Evolutionary conservation across 768 basidiomycete species (phyloP), one percentile per base, ranked within the genome.

Genomic region (Ramaria rubella): DNA sequence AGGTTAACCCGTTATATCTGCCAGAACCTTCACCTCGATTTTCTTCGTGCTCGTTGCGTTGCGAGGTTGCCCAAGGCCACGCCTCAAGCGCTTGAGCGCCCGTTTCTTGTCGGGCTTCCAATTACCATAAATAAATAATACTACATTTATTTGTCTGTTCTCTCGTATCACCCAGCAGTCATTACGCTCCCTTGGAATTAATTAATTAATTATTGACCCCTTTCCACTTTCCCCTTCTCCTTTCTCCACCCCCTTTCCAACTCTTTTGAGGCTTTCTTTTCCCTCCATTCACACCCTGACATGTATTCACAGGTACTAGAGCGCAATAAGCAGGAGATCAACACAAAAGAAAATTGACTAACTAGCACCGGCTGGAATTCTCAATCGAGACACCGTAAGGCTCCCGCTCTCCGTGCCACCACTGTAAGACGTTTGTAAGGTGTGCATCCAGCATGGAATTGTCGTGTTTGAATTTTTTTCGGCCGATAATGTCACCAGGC

Each of bases 211-310:
- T 21, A n/a, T 12, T 19, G 27, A 15, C 46, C 21, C 23, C 46
- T 48, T 24, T 7, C 46, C 46, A 15, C n/a, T 27, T 48, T 48
- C 29, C 9, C 46, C 17, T 48, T 17, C 21, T n/a, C 11, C 36
- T 38, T 11, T 38, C 36, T n/a, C n/a, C n/a, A n/a, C n/a, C n/a
- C n/a, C n/a, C n/a, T n/a, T n/a, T 42, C 40, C 40, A 42, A 30
- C 17, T 75, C 80, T 62, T 81, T 81, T 57, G 68, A 61, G 23
- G 81, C 82, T 60, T 74, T 76, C 44, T 61, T 55, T 46, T 72
- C 73, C 59, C 89, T 75, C 90, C 90, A 94, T 71, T 94, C 91
- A 63, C 91, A 94, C 12, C 80, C 83, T 2, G 76, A 70, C 30
- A 71, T 70, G 64, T 90, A 93, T 69, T 91, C 89, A 64, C 90